Evolutionary conservation across 2,329 filamentous ascomycete species (phyloP), one percentile per base, ranked within the genome.

Genomic region (Arthrinium phaeospermum): DNA sequence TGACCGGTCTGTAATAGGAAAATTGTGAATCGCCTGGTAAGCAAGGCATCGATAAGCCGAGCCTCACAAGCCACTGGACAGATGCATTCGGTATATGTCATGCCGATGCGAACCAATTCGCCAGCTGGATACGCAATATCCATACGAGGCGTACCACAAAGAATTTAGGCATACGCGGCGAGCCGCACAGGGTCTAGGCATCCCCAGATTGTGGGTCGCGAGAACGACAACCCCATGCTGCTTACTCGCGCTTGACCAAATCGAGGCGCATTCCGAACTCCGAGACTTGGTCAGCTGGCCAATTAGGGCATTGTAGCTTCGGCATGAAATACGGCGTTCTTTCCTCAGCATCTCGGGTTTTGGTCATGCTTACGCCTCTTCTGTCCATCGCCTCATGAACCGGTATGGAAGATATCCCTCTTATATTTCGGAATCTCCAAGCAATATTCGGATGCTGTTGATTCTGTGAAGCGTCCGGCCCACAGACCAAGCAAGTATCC

Each of bases 211-310:
- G 57, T 41, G 57, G 57, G 57, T n/a, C 34, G 22, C 8, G 57
- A 64, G 30, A 41, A 37, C 10, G 19, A 12, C 34, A 37, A 19
- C 10, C 57, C 34, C 34, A 30, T 64, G 10, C 3, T 64, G 57
- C 57, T 64, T 64, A 64, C 57, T n/a, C 34, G 57, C 57, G 57
- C 57, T 64, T 64, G 34, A n/a, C 57, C 57, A 4, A 24, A 64
- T 64, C 34, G 34, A 64, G 57, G 22, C 13, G 1, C 41, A 64
- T 64, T 64, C 57, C 57, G 57, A 64, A n/a, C 8, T 64, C 57
- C 57, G 34, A 64, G 6, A n/a, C n/a, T 22, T 12, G 19, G n/a
- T 8, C 8, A 64, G 34, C 57, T 64, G 34, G 22, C 57, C 57
- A 64, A 64, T 64, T 8, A 41, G 19, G 22, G 5, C 19, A n/a